Evolutionary conservation across 192 early-diverging fungal species (phyloP), one percentile per base, ranked within the genome.

Genomic region (Irineochytrium annulatum): DNA sequence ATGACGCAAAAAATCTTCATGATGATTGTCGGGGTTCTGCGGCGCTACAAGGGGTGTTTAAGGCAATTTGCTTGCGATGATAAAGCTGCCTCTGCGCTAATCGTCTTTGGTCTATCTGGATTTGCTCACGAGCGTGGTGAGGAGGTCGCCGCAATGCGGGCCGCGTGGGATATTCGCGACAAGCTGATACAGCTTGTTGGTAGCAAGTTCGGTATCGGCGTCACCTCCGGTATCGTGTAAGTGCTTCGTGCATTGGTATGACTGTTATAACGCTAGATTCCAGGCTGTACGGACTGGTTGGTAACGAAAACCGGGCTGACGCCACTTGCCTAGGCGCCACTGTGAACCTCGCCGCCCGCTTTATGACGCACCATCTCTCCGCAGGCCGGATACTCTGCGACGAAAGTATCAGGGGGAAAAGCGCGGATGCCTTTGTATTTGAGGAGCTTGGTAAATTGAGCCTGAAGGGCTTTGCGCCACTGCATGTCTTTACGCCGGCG

Each of bases 41-140:
- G n/a, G n/a, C n/a, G n/a, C n/a, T n/a, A n/a, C n/a, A n/a, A n/a
- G n/a, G n/a, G n/a, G n/a, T n/a, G n/a, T n/a, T n/a, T n/a, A n/a
- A 0, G 72, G 17, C 67, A 69, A 45, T 69, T 69, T 39, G 69
- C 69, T 46, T 65, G 68, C 22, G 72, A 74, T 45, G 72, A 74
- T 24, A 74, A 74, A 52, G 57, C 61, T 14, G 33, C 63, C 14
- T 66, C 72, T 0, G 55, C 62, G 26, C 60, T 74, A 14, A 33
- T 74, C 13, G 58, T 74, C 1, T 74, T 66, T 66, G 72, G 72
- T 4, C 48, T 72, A 34, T 53, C 62, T 39, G 64, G 65, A 11
- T 72, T 63, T 48, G 56, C 70, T 27, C 70, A 72, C 51, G 70
- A 72, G 52, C 37, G 68, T 29, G 55, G 60, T 16, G 59, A 63